Evolutionary conservation across 2,329 filamentous ascomycete species (phyloP).

Genomic region (Aspergillus udagawae): DNA sequence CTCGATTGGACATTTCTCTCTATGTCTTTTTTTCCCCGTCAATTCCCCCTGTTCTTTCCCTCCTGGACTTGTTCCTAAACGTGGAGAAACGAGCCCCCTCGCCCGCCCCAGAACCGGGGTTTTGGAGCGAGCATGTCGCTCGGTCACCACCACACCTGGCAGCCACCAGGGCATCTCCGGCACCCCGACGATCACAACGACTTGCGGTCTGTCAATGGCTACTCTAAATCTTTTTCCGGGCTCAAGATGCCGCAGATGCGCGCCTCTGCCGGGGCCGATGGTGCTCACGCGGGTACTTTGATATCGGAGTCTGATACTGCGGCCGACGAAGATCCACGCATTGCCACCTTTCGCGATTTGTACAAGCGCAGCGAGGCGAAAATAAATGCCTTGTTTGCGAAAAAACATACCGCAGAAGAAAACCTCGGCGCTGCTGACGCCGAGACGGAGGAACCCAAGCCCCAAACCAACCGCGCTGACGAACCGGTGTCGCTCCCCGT

Average conservation of each 20-base stretch:
- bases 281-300: slow-evolving; percentile 45
- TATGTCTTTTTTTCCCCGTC: slow-evolving; percentile 30
- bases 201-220: slow-evolving; percentile 40
- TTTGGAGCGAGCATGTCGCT: slow-evolving; percentile 58
- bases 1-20: slow-evolving; percentile 18
- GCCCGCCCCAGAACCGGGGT: slow-evolving; percentile 44
- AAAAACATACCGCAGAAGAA: slow-evolving; percentile 28
- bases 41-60: slow-evolving; percentile 23
- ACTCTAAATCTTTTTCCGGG: slow-evolving; percentile 40
- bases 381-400: slow-evolving; percentile 70
- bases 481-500: slow-evolving; percentile 44
- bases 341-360: slow-evolving; percentile 70
- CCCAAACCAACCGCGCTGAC: slow-evolving; percentile 44
- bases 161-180: slow-evolving; percentile 56
- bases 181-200: slow-evolving; percentile 57
- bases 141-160: slow-evolving; percentile 66
- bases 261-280: slow-evolving; percentile 43
- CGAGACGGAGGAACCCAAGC: slow-evolving; percentile 40
- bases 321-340: slow-evolving; percentile 65
- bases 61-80: slow-evolving; percentile 34
- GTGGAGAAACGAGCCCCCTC: slow-evolving; percentile 44
- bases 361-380: slow-evolving; percentile 74
- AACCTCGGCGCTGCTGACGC: slow-evolving; percentile 44
- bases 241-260: slow-evolving; percentile 43
- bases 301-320: slow-evolving; percentile 52